Base-by-base conservation (phyloP, 164 flowering plant genomes). In the Akebia trifoliata region DNA sequence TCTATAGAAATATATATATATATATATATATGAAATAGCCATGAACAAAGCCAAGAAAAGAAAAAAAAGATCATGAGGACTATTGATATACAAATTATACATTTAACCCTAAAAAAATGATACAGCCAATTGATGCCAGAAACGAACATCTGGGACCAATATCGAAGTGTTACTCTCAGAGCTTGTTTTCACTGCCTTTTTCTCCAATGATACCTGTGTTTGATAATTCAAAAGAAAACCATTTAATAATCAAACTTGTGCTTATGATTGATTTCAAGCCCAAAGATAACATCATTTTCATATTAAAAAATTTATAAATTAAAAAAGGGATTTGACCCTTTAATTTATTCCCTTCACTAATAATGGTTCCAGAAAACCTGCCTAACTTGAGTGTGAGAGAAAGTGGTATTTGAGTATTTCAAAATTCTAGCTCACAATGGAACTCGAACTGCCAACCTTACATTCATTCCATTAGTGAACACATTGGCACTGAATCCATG, bases 151-250 rank as follows among this genome's bases (percentile, higher is more conserved):
- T 57, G 7, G 17, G 36, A 54, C 53, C 20, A 22, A 11, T 17
- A 21, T 24, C 7, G 25, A 17, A 26, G 8, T 34, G 11, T 39
- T 38, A 37, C 46, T 34, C 21, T 4, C 50, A 42, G 54, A 65
- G 18, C 57, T 29, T 35, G 20, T 48, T 46, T 57, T 46, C 57
- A 37, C 57, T 57, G 45, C 45, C 20, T 32, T 50, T 47, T 61
- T 66, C 62, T 76, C 74, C 67, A 79, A 52, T 11, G 77, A 74
- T 52, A 79, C 68, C 83, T 76, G 77, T 70, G 60, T 11, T 58
- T 38, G 29, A 64, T 28, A 63, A 21, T 38, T 36, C 26, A 47
- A 29, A 18, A 28, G 37, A 2, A n/a, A 38, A 20, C 7, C 28
- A 49, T 5, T 37, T 39, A 50, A 8, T 49, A 11, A 12, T 48